Percentiles rank a stretch among this genome's conserved stretches.
phyloP scores from a whole-genome alignment of 2,329 filamentous ascomycete species.

The Botryosphaeria agaves region DNA sequence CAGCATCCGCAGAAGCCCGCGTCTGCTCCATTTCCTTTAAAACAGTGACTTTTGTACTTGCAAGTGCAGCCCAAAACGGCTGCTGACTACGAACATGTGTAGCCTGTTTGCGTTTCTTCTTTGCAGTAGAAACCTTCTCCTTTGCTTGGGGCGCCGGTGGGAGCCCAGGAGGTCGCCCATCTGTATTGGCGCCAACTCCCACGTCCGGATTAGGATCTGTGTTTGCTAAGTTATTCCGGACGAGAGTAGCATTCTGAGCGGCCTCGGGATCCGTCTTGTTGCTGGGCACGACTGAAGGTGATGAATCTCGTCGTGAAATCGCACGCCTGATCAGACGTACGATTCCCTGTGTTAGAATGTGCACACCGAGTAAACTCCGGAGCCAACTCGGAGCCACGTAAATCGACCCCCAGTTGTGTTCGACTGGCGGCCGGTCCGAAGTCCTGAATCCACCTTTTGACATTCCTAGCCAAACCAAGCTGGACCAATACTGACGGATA shows the following conservation, averaged over 20 bases:
- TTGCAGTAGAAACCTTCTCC: conserved; percentile 44
- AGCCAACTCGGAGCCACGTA: conserved; percentile 45
- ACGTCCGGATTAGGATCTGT: conserved; percentile 33
- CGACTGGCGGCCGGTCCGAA: conserved; percentile 5
- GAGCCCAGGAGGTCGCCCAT: conserved; percentile 31
- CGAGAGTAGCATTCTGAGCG: conserved; percentile 16
- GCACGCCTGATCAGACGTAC: conserved; percentile 46
- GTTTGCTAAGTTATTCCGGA: conserved; percentile 15
- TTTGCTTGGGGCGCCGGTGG: conserved; percentile 35
- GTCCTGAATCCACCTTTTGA: conserved; percentile 19
- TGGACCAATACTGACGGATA: conserved; percentile 23
- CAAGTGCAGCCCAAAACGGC: conserved; percentile 84
- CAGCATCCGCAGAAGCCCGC: conserved; percentile 54
- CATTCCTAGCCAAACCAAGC: conserved; percentile 20
- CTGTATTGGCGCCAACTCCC: conserved; percentile 22
- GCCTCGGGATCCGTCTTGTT: conserved; percentile 43
- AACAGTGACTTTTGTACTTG: conserved; percentile 92
- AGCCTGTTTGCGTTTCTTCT: conserved; percentile 80
- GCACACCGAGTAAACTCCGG: conserved; percentile 52
- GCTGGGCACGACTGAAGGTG: conserved; percentile 15
- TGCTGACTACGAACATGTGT: conserved; percentile 81
- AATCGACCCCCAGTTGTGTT: conserved; percentile 9
- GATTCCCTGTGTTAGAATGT: conserved; percentile 57
- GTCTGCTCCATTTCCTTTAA: conserved; percentile 66
- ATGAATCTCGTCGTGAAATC: conserved; percentile 18